Percentiles rank a stretch among this genome's conserved stretches.
Evolutionary conservation across 129 eudicot species (phyloP).

Genomic region (Pseudognaphalium luteoalbum): DNA sequence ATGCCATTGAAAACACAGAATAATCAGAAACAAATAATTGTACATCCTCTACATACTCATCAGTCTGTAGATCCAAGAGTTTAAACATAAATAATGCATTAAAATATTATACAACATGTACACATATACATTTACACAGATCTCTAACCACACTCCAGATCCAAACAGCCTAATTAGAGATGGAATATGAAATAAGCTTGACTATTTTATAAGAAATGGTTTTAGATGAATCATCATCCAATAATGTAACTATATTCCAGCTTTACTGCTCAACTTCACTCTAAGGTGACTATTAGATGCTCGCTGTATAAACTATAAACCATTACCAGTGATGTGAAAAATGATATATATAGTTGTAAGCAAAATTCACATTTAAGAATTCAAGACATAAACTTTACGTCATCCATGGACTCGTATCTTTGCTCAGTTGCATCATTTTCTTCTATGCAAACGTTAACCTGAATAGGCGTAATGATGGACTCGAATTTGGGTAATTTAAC

Average conservation of each 20-base stretch:
- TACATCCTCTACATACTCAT: conserved; percentile 9
- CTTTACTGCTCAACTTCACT: conserved; percentile 3
- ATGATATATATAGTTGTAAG: not conserved
- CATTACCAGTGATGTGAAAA: not conserved
- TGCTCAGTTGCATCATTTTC: not conserved
- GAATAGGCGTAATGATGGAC: not conserved
- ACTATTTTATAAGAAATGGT: not conserved
- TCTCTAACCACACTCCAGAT: conserved; percentile 31
- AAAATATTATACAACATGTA: not conserved
- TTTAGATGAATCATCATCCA: conserved; percentile 9
- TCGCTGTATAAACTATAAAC: conserved; percentile 4
- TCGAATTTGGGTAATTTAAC: not conserved
- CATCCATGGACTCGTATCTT: not conserved
- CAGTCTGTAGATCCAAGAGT: conserved; percentile 27
- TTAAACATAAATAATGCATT: conserved; percentile 10
- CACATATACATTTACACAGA: not conserved
- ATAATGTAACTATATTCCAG: not conserved
- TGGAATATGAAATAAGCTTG: conserved; percentile 5
- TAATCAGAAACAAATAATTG: conserved; percentile 34
- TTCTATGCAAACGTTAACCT: not conserved
- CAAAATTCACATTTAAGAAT: not conserved
- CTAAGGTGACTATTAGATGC: not conserved
- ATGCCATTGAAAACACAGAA: conserved; percentile 13
- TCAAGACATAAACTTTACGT: not conserved
- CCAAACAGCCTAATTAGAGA: conserved; percentile 22